Base-by-base conservation (phyloP, 345 rosid species). In the Schrenkiella parvula region DNA sequence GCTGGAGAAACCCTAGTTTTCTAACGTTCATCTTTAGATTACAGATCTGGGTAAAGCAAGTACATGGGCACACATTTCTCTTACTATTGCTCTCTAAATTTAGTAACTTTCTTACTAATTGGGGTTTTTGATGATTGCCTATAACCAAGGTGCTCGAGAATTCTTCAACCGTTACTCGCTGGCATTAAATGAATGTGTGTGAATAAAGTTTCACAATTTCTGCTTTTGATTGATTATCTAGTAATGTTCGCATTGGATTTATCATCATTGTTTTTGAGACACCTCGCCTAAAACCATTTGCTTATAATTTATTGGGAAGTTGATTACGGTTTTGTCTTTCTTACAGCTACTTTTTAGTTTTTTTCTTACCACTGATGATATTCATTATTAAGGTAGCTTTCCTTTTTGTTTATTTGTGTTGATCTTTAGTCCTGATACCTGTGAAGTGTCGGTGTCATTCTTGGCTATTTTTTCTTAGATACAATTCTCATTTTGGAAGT, bases 301-400 rank as follows among this genome's bases (percentile, higher is more conserved):
- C 72, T 64, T 70, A 42, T 32, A 34, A 59, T 68, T 72, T 35
- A 43, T 26, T 34, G 58, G 8, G 50, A 67, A 55, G 67, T 29
- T 66, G 58, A 10, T 64, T 63, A 37, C 64, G 42, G 74, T 75
- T 80, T 83, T 72, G 70, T 74, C 54, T 66, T 58, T 43, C 78
- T 66, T 60, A 7, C 59, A 64, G 42, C 65, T 44, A 35, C 70
- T 54, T 66, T 54, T 64, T 73, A 48, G 28, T 51, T 41, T 13
- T n/a, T n/a, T 77, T 21, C 32, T 52, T 34, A 6, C 8, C 43
- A 43, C 56, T 1, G 38, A 54, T 68, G 29, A 53, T 42, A 2
- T 15, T 63, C 31, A 63, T 54, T 55, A 28, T 55, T 34, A 18
- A 38, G 46, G 32, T 57, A 57, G 28, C 70, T 69, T 69, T 53